Evolutionary conservation across 352 stramenopile species (phyloP).

Genomic region (Phytophthora cryptogea): DNA sequence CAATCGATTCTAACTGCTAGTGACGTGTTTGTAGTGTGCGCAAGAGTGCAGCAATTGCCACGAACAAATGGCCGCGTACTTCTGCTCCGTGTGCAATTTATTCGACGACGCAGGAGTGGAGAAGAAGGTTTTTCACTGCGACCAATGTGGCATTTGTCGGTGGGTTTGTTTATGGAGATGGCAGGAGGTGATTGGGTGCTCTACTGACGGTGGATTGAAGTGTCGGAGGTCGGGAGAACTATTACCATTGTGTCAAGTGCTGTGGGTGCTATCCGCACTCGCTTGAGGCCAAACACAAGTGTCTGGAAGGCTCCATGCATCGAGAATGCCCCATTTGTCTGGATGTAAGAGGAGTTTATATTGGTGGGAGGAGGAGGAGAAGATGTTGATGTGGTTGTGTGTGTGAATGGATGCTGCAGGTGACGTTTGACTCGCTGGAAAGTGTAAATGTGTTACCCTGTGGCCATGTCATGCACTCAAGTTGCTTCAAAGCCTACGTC

Average conservation of each 20-base stretch:
- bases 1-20: constrained; percentile 2
- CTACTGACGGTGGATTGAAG: constrained; percentile 24
- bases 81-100: constrained; percentile 73
- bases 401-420: constrained; percentile 27
- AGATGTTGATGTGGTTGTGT: constrained; percentile 2
- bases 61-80: constrained; percentile 60
- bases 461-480: constrained; percentile 75
- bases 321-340: constrained; percentile 84
- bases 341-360: constrained; percentile 38
- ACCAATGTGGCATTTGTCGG: constrained; percentile 78
- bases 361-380: background rate
- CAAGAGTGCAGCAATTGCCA: constrained; percentile 53
- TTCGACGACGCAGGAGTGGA: constrained; percentile 65
- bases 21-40: constrained; percentile 43
- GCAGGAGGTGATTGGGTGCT: background rate
- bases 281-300: constrained; percentile 74
- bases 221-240: constrained; percentile 78
- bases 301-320: constrained; percentile 81
- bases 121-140: constrained; percentile 80
- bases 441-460: constrained; percentile 73
- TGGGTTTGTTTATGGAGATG: constrained; percentile 21
- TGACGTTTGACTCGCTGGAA: constrained; percentile 79
- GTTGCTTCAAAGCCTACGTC: constrained; percentile 70
- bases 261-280: constrained; percentile 81
- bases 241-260: constrained; percentile 79